Evolutionary conservation across 2,329 filamentous ascomycete genomes (phyloP).

Genomic region (Aspergillus udagawae): DNA sequence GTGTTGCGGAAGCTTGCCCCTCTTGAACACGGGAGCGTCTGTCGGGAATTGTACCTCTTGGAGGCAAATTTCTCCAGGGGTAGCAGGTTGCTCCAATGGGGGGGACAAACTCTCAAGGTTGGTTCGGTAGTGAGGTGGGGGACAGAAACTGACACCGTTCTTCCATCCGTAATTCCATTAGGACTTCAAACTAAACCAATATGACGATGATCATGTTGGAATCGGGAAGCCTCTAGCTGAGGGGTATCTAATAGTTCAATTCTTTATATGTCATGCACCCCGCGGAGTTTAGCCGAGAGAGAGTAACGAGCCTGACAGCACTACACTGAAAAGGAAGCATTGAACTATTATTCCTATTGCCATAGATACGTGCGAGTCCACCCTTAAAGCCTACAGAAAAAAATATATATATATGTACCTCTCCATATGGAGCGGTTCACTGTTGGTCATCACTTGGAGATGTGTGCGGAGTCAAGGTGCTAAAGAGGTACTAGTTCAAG

Average conservation of each 20-base stretch:
- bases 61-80: neutral
- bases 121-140: constrained; percentile 8
- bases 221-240: neutral
- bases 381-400: neutral
- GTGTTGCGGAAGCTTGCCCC: neutral
- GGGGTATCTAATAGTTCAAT: neutral
- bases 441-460: neutral
- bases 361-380: neutral
- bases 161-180: neutral
- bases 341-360: neutral
- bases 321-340: neutral
- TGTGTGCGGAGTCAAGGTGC: too few relatives aligned
- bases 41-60: neutral
- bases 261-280: neutral
- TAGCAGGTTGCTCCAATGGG: constrained; percentile 1
- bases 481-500: too few relatives aligned
- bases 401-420: too few relatives aligned
- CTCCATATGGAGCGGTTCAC: too few relatives aligned
- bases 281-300: neutral
- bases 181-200: neutral
- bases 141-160: neutral
- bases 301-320: neutral
- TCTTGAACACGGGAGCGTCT: neutral
- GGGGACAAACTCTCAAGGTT: neutral
- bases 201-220: neutral